These are phyloP conservation scores for Metschnikowia borealis DNA, from an alignment of 805 yeast genomes.

Conservation along the genomic window DNA sequence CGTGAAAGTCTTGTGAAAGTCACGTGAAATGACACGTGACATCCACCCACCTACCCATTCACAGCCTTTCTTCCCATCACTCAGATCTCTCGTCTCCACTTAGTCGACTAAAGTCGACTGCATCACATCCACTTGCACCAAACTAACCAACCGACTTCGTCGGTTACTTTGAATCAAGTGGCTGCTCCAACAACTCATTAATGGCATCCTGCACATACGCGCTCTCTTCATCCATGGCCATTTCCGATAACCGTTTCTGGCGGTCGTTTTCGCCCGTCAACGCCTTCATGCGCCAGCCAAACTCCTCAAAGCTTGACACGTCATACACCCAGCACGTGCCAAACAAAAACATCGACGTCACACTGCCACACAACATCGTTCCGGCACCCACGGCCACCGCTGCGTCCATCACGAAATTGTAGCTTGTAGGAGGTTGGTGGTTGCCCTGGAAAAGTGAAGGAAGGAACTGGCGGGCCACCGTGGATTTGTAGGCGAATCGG, in stretches of 20 bases:
- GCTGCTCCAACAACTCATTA: constrained; percentile 46
- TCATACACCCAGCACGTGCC: constrained; percentile 82
- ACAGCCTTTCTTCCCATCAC: no score
- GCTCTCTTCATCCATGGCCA: constrained; percentile 59
- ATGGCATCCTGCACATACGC: constrained; percentile 52
- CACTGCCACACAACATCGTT: constrained; percentile 65
- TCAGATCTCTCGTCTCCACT: no score
- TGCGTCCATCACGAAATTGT: constrained; percentile 77
- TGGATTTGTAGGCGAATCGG: constrained; percentile 70
- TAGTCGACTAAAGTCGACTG: no score
- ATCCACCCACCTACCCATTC: no score
- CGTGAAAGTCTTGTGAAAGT: no score
- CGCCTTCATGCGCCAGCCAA: constrained; percentile 63
- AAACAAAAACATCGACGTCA: constrained; percentile 66
- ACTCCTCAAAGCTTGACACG: constrained; percentile 63
- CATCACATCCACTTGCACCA: no score
- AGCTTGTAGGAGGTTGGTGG: constrained; percentile 75
- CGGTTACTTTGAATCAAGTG: no score
- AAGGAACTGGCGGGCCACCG: constrained; percentile 64
- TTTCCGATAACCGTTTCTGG: constrained; percentile 40
- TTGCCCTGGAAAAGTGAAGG: constrained; percentile 82
- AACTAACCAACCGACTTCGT: no score
- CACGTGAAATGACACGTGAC: no score
- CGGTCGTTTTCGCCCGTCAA: constrained; percentile 66
- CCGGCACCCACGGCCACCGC: constrained; percentile 82